phyloP scores from a whole-genome alignment of 257 asterid species.

The Nicotiana sylvestris region DNA sequence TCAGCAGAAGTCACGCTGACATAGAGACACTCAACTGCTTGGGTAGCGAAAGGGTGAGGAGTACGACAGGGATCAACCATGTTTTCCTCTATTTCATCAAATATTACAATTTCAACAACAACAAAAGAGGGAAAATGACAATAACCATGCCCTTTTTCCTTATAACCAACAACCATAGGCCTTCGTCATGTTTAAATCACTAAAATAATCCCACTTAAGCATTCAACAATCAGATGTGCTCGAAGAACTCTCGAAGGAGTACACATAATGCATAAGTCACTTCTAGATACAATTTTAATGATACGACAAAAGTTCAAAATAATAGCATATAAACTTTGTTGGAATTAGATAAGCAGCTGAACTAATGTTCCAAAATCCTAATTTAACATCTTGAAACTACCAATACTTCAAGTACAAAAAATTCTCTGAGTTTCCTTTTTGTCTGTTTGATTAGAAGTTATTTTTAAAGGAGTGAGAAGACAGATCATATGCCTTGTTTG shows the following conservation, averaged over 20 bases:
- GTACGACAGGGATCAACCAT: not conserved
- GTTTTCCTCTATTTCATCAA: not conserved
- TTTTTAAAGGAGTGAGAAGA: not conserved
- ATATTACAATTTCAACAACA: not conserved
- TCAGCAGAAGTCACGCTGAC: not conserved
- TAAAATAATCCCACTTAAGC: not conserved
- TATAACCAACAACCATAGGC: not conserved
- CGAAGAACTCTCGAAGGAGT: not conserved
- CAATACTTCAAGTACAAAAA: not conserved
- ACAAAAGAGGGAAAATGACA: not conserved
- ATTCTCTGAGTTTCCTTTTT: not conserved
- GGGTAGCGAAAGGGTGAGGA: not conserved
- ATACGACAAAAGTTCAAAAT: not conserved
- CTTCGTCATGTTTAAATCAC: not conserved
- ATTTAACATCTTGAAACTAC: not conserved
- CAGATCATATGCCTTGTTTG: not conserved
- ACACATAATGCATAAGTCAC: not conserved
- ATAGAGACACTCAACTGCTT: not conserved
- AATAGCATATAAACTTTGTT: not conserved
- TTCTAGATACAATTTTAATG: not conserved
- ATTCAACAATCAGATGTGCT: not conserved
- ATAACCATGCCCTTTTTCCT: not conserved
- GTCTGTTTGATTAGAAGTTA: not conserved
- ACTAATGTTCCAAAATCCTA: not conserved
- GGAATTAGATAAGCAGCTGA: not conserved